phyloP scores from a whole-genome alignment of 2,329 filamentous ascomycete genomes.

The Verticillium dahliae region DNA sequence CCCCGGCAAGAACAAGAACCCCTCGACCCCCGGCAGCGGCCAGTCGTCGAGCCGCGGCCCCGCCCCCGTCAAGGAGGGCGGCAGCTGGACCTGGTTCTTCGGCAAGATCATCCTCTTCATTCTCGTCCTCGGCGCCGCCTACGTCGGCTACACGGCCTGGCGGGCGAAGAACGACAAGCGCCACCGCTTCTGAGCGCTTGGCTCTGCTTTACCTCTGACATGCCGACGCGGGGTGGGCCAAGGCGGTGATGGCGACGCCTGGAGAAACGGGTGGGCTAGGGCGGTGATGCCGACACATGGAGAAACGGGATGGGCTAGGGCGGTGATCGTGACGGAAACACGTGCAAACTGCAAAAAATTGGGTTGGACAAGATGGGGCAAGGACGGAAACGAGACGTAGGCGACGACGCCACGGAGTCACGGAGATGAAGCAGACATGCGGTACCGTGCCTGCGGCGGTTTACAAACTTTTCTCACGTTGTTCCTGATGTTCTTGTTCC shows the following conservation, averaged over 20 bases:
- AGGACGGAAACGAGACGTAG: background rate
- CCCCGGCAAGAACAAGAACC: constrained; percentile 37
- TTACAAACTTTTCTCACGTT: background rate
- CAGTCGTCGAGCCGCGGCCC: constrained; percentile 15
- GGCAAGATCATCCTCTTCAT: constrained; percentile 78
- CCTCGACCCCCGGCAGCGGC: constrained; percentile 19
- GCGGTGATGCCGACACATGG: too few relatives aligned
- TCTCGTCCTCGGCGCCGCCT: constrained; percentile 62
- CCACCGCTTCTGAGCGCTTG: constrained; percentile 43
- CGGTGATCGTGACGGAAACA: background rate
- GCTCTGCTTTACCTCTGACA: too few relatives aligned
- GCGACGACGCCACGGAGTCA: background rate
- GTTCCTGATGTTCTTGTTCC: background rate
- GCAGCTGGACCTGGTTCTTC: constrained; percentile 58
- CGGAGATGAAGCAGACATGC: background rate
- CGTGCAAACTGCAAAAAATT: background rate
- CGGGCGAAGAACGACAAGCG: constrained; percentile 57
- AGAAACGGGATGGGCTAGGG: too few relatives aligned
- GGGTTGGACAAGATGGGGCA: background rate
- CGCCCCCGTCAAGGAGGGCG: constrained; percentile 36
- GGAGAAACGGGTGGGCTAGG: too few relatives aligned
- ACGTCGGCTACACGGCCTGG: constrained; percentile 82
- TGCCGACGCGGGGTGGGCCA: too few relatives aligned
- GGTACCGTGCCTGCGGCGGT: background rate
- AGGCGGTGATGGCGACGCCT: too few relatives aligned